Base-by-base conservation (phyloP, 2,329 filamentous ascomycete species). In the Graphiopsis chlorocephala region DNA sequence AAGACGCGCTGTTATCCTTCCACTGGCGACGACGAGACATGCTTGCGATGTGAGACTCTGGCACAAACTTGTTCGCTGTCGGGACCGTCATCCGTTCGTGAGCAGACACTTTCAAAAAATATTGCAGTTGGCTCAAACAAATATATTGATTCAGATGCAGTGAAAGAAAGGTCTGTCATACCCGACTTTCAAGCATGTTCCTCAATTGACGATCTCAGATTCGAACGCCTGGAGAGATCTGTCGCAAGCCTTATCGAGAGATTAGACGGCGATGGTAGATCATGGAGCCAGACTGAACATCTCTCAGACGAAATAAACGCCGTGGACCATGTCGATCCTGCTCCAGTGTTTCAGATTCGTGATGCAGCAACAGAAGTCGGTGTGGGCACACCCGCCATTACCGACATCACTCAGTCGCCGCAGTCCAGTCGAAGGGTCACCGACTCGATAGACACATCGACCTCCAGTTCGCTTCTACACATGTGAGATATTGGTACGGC, bases 1-100 rank as follows among this genome's bases (percentile, higher is more conserved):
- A 33, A 56, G 31, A 56, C 52, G 35, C 52, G 52, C 2, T 56
- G 29, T n/a, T 56, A 56, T 56, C 29, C 52, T 23, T 56, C 52
- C n/a, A 35, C 20, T 3, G n/a, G 52, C 29, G 10, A 25, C 8
- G 29, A 14, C n/a, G 29, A 35, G 5, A 56, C 52, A 4, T 56
- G 28, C 14, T 35, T 56, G 52, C 52, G 52, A 56, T 56, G 52
- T n/a, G 20, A 56, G 52, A 56, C 52, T 17, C 8, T 56, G 29
- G 52, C 52, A 20, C 29, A 20, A 10, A 33, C 29, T 35, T 56
- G 28, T n/a, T 56, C 52, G 3, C 28, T 56, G n/a, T 25, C 52
- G 35, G 26, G n/a, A 35, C 17, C 29, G 23, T 31, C 29, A 25
- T 17, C 20, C 29, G 25, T 7, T 31, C 52, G 20, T 56, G n/a